Evolutionary conservation across 2,329 filamentous ascomycete genomes (phyloP).

Genomic region (Colletotrichum cordylinicola): DNA sequence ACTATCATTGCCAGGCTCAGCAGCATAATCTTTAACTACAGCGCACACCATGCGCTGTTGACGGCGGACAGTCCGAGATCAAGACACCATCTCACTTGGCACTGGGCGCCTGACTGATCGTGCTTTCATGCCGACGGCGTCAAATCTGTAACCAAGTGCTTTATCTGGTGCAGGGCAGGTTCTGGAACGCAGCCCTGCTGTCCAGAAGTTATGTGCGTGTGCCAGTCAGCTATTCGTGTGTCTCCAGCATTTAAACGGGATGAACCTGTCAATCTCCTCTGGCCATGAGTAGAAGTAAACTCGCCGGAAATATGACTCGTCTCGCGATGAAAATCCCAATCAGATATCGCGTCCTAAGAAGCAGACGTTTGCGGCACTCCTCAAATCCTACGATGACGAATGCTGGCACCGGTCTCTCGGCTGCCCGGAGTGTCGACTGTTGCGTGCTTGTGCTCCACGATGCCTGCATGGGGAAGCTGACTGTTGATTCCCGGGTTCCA

Average conservation of each 20-base stretch:
- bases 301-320: background rate
- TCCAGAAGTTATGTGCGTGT: background rate
- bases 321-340: background rate
- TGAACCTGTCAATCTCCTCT: background rate
- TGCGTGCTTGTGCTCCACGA: background rate
- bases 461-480: background rate
- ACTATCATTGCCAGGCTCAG: background rate
- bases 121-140: slow-evolving; percentile 3
- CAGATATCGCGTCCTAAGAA: background rate
- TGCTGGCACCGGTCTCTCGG: background rate
- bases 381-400: background rate
- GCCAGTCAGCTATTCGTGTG: background rate
- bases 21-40: background rate
- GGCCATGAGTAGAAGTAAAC: background rate
- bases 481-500: background rate
- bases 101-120: background rate
- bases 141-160: slow-evolving; percentile 2
- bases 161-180: background rate
- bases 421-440: background rate
- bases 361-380: background rate
- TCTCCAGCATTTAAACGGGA: background rate
- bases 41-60: background rate
- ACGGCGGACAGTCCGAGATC: slow-evolving; percentile 1
- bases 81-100: background rate
- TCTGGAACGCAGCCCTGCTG: background rate